A percentile compares a stretch with the other conserved stretches of the same genome.
Evolutionary conservation across 768 basidiomycete genomes (phyloP).

Genomic region (Agrocybe pediades): DNA sequence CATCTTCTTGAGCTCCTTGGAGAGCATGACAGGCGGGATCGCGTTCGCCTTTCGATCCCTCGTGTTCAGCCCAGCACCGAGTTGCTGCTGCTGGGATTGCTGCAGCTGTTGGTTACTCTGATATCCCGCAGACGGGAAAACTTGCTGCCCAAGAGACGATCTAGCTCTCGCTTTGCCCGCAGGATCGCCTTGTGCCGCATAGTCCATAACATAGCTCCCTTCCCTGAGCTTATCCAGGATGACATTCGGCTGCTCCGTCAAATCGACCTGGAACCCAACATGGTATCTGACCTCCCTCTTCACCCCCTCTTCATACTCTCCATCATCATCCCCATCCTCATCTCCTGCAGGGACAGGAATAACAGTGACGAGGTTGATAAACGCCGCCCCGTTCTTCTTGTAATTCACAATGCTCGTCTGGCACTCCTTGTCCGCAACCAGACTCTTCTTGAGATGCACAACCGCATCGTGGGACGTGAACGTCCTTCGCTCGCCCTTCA

Average conservation of each 20-base stretch:
- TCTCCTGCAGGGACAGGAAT: slow-evolving; percentile 77
- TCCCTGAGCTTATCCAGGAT: slow-evolving; percentile 80
- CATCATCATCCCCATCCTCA: too few relatives aligned
- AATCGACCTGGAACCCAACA: slow-evolving; percentile 95
- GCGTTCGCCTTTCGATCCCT: slow-evolving; percentile 32
- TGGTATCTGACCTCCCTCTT: slow-evolving; percentile 85
- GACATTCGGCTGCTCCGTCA: slow-evolving; percentile 82
- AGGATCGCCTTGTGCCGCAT: slow-evolving; percentile 36
- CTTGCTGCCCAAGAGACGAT: too few relatives aligned
- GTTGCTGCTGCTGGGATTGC: not conserved
- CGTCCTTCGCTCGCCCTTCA: slow-evolving; percentile 41
- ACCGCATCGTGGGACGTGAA: slow-evolving; percentile 70
- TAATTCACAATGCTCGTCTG: slow-evolving; percentile 90
- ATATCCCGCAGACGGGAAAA: too few relatives aligned
- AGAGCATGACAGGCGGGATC: slow-evolving; percentile 39
- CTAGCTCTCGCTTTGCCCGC: too few relatives aligned
- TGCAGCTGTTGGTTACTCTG: not conserved
- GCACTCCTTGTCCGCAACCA: slow-evolving; percentile 80
- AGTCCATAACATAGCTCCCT: slow-evolving; percentile 76
- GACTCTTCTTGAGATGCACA: slow-evolving; percentile 59
- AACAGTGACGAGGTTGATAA: slow-evolving; percentile 91
- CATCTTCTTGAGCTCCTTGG: slow-evolving; percentile 53
- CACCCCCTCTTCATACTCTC: too few relatives aligned
- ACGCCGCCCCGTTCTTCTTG: slow-evolving; percentile 78
- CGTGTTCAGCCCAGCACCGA: slow-evolving; percentile 2